Conservation (phyloP, 768 basidiomycete species). For the Cystobasidium tubakii region DNA sequence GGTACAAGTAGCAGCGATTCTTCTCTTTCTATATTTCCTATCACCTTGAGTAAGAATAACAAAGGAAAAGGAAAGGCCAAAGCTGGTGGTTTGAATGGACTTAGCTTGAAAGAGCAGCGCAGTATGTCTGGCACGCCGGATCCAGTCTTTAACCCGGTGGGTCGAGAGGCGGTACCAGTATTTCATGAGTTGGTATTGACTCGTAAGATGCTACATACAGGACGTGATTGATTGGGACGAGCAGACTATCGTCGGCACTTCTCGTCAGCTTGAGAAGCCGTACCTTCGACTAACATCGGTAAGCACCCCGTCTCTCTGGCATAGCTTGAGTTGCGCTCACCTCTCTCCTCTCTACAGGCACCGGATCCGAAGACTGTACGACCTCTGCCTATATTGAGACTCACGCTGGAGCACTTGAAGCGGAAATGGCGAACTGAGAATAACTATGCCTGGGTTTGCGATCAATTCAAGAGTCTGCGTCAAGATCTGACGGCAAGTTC, state of each 20-base stretch:
- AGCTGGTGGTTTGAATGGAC: slow-evolving; percentile 43
- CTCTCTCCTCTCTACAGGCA: slow-evolving; percentile 58
- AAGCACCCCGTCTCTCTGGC: slow-evolving; percentile 43
- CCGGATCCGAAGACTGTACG: slow-evolving; percentile 91
- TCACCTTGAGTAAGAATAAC: slow-evolving; percentile 24
- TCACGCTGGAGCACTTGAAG: slow-evolving; percentile 80
- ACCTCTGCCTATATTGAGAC: slow-evolving; percentile 73
- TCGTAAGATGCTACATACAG: slow-evolving; percentile 52
- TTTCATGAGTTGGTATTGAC: background rate
- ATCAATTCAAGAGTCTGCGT: slow-evolving; percentile 93
- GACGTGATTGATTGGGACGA: slow-evolving; percentile 96
- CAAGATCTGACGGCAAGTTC: slow-evolving; percentile 89
- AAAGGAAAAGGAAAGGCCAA: slow-evolving; percentile 23
- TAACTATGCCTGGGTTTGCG: slow-evolving; percentile 85
- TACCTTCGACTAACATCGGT: slow-evolving; percentile 90
- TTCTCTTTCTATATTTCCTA: slow-evolving; percentile 7
- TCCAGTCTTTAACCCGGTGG: slow-evolving; percentile 41
- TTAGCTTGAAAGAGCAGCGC: slow-evolving; percentile 41
- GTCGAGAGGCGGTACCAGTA: slow-evolving; percentile 26
- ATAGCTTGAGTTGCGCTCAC: background rate
- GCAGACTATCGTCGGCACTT: slow-evolving; percentile 89
- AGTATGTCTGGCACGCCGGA: slow-evolving; percentile 33
- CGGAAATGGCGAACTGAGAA: slow-evolving; percentile 73
- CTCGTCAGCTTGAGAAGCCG: slow-evolving; percentile 82
- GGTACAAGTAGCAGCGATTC: slow-evolving; percentile 17